Percentiles rank a stretch among this genome's conserved stretches.
Conservation (phyloP, 1,284 basidiomycete genomes). For the Trichosporon inkin region DNA sequence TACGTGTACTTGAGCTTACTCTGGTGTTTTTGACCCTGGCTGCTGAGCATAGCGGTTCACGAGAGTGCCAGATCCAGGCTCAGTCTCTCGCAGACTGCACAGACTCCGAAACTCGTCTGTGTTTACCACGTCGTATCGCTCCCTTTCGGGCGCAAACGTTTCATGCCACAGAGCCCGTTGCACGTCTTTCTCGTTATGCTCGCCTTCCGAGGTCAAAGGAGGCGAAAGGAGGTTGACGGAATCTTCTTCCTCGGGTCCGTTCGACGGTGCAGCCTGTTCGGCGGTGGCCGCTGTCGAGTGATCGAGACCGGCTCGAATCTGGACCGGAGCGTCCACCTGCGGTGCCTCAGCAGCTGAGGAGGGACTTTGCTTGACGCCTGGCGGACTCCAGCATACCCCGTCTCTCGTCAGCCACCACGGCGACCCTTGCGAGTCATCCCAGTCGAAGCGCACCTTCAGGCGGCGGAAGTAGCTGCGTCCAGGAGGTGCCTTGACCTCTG, state of each 20-base stretch:
- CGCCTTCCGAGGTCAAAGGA: neutral
- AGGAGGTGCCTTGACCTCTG: constrained; percentile 16
- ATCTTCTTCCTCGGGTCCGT: neutral
- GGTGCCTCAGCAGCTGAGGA: neutral
- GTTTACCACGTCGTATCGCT: neutral
- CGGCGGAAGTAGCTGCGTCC: constrained; percentile 34
- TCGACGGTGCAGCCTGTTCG: neutral
- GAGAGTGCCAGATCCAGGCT: neutral
- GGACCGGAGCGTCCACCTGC: neutral
- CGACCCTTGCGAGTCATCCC: constrained; percentile 38
- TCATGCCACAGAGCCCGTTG: neutral
- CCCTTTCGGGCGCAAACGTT: neutral
- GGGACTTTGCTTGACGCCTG: neutral
- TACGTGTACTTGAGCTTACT: neutral
- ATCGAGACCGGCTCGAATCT: neutral
- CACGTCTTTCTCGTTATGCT: neutral
- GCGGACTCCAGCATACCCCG: constrained; percentile 11
- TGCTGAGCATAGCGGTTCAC: neutral
- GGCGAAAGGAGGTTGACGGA: neutral
- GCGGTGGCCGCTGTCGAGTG: neutral
- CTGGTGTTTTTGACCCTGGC: neutral
- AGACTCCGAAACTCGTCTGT: neutral
- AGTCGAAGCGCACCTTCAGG: constrained; percentile 46
- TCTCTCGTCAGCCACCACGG: constrained; percentile 38
- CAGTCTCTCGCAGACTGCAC: neutral